phyloP scores from a whole-genome alignment of 305 asterid genomes.

The Fraxinus ornus region DNA sequence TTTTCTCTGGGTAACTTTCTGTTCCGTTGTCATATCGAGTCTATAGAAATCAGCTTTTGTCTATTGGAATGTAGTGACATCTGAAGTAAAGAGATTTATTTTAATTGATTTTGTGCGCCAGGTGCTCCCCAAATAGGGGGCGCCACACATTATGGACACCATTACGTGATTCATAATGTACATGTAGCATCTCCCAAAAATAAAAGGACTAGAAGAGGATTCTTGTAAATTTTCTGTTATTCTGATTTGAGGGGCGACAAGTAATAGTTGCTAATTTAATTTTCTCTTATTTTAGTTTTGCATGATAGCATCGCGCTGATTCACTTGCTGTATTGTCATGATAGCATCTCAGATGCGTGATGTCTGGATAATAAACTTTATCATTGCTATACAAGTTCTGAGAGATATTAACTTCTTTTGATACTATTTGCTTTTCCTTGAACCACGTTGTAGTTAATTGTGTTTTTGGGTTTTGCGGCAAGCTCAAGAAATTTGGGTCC shows the following conservation, averaged over 20 bases:
- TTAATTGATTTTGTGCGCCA: background rate
- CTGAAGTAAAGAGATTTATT: background rate
- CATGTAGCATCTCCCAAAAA: too few relatives aligned
- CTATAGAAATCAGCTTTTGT: background rate
- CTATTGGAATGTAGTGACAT: slow-evolving; percentile 1
- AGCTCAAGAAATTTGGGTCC: background rate
- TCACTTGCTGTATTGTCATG: background rate
- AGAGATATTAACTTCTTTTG: background rate
- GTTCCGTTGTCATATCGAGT: slow-evolving; percentile 3
- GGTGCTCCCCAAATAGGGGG: too few relatives aligned
- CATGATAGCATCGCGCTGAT: slow-evolving; percentile 2
- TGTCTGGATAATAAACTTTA: slow-evolving; percentile 7
- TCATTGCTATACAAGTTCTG: background rate
- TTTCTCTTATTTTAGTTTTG: slow-evolving; percentile 1
- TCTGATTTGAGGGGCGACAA: background rate
- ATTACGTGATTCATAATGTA: too few relatives aligned
- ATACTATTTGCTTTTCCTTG: background rate
- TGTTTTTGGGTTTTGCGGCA: background rate
- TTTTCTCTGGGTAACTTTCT: background rate
- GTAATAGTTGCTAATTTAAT: background rate
- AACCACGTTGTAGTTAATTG: background rate
- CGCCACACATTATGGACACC: too few relatives aligned
- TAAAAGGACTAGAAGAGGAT: background rate
- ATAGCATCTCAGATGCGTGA: background rate
- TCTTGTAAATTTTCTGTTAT: background rate